A percentile compares a stretch with the other conserved stretches of the same genome.
Conservation (phyloP, 2,329 filamentous ascomycete species). For the Monosporascus ibericus region DNA sequence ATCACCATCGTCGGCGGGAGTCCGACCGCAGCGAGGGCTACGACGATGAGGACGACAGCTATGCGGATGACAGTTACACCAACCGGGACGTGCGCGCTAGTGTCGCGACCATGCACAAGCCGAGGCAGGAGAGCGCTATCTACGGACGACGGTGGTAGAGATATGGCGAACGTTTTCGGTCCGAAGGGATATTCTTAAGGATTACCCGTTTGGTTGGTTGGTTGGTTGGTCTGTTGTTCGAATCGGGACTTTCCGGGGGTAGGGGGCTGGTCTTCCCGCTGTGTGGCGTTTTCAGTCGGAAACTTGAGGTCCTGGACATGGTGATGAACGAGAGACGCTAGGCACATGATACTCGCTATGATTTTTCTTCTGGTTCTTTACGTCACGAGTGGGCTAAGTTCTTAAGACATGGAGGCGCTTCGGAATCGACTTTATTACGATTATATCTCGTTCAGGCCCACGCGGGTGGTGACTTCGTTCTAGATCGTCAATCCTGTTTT, state of each 20-base stretch:
- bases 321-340: too few species aligned
- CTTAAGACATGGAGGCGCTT: too few species aligned
- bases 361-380: too few species aligned
- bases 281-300: too few species aligned
- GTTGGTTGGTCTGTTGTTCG: neutral
- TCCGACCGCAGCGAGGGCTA: slow-evolving; percentile 38
- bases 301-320: too few species aligned
- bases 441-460: too few species aligned
- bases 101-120: slow-evolving; percentile 4
- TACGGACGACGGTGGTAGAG: slow-evolving; percentile 37
- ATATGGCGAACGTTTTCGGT: neutral
- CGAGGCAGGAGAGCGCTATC: slow-evolving; percentile 30
- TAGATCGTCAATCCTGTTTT: neutral
- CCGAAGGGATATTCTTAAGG: neutral
- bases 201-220: neutral
- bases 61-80: slow-evolving; percentile 6
- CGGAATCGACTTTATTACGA: too few species aligned
- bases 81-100: slow-evolving; percentile 18
- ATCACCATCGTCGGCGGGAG: neutral
- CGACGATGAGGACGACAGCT: slow-evolving; percentile 25
- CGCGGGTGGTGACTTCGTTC: neutral
- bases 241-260: neutral
- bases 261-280: too few species aligned
- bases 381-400: too few species aligned
- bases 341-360: too few species aligned